Evolutionary conservation across 257 asterid species (phyloP).

Genomic region (Solanum arcanum): DNA sequence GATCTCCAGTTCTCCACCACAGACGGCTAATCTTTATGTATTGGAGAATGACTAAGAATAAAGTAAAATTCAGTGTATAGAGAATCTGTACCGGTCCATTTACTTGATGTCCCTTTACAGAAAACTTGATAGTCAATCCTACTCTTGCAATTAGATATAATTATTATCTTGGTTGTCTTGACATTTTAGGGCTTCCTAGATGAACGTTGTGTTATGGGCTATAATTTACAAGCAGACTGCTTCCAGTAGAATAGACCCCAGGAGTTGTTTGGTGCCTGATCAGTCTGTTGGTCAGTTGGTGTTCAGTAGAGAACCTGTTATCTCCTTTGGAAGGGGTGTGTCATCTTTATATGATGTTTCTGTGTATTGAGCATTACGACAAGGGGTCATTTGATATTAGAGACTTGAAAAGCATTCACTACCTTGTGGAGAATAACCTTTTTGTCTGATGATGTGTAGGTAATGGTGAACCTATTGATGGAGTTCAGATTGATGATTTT

Average conservation of each 20-base stretch:
- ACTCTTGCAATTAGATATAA: not conserved
- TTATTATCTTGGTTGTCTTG: not conserved
- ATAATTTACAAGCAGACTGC: not conserved
- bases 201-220: not conserved
- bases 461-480: constrained; percentile 36
- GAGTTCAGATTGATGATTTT: constrained; percentile 29
- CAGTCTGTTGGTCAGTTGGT: not conserved
- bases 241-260: not conserved
- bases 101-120: not conserved
- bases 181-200: not conserved
- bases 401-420: not conserved
- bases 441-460: constrained; percentile 18
- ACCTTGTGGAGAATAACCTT: not conserved
- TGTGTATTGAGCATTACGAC: not conserved
- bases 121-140: not conserved
- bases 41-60: not conserved
- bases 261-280: not conserved
- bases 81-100: not conserved
- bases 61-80: not conserved
- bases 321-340: not conserved
- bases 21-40: not conserved
- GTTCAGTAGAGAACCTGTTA: not conserved
- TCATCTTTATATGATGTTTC: not conserved
- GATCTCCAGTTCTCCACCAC: not conserved
- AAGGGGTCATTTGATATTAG: not conserved